A percentile compares a stretch with the other conserved stretches of the same genome.
Evolutionary conservation across 345 rosid species (phyloP).

Genomic region (Lepidium aucheri): DNA sequence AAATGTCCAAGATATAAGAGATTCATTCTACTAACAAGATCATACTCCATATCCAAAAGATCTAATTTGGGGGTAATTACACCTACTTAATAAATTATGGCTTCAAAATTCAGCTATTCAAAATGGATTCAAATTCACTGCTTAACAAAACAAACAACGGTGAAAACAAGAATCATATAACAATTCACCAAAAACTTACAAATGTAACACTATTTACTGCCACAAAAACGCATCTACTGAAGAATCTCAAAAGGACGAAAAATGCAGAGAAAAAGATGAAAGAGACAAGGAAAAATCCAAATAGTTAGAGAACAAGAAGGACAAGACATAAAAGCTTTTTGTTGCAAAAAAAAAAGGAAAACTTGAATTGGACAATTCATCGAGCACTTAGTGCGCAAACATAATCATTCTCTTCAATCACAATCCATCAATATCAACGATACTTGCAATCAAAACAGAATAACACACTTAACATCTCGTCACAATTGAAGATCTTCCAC

Average conservation of each 20-base stretch:
- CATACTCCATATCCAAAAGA: neutral
- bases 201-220: neutral
- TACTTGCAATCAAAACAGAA: neutral
- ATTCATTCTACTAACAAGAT: neutral
- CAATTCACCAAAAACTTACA: neutral
- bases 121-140: neutral
- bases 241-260: slow-evolving; percentile 15
- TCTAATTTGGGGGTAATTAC: neutral
- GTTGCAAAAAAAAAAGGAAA: neutral
- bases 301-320: slow-evolving; percentile 15
- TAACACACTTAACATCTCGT: neutral
- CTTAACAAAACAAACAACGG: neutral
- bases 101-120: neutral
- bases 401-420: slow-evolving; percentile 9
- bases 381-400: slow-evolving; percentile 28
- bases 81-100: neutral
- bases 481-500: neutral
- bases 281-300: slow-evolving; percentile 14
- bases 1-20: neutral
- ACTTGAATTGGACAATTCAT: slow-evolving; percentile 24
- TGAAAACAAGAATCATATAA: slow-evolving; percentile 3
- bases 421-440: neutral
- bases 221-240: slow-evolving; percentile 14
- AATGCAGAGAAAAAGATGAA: neutral
- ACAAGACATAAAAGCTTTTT: slow-evolving; percentile 12